phyloP scores from a whole-genome alignment of 1,284 basidiomycete species.

The Apiotrichum domesticum region DNA sequence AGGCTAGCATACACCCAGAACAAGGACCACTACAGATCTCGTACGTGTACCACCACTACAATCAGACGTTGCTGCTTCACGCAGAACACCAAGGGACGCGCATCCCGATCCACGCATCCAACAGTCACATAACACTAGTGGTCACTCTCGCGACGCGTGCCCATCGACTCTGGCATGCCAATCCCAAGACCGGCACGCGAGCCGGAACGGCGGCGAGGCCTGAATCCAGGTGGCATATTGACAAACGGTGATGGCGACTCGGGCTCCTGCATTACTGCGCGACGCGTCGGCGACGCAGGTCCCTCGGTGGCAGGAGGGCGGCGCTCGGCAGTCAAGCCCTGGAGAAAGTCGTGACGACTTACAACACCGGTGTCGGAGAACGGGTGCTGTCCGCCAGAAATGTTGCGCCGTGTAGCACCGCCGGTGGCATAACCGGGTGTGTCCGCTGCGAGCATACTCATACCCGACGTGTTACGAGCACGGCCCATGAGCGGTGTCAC shows the following conservation, averaged over 20 bases:
- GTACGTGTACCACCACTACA: no score
- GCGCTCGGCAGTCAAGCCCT: slow-evolving; percentile 12
- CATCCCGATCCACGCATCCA: no score
- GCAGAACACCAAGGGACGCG: no score
- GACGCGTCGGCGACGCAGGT: slow-evolving; percentile 19
- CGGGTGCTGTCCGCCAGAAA: slow-evolving; percentile 14
- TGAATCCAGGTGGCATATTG: no score
- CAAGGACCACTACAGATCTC: neutral
- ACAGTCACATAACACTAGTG: neutral
- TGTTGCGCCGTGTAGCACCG: slow-evolving; percentile 16
- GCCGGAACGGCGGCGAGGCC: slow-evolving; percentile 14
- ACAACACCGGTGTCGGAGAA: slow-evolving; percentile 20
- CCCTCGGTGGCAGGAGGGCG: slow-evolving; percentile 4
- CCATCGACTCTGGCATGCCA: slow-evolving; percentile 5
- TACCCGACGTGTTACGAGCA: slow-evolving; percentile 26
- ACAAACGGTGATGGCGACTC: slow-evolving; percentile 29
- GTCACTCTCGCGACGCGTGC: no score
- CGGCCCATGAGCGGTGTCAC: slow-evolving; percentile 38
- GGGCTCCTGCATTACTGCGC: slow-evolving; percentile 22
- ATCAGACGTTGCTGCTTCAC: no score
- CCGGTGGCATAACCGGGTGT: slow-evolving; percentile 5
- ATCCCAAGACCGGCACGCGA: slow-evolving; percentile 23
- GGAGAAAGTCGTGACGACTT: slow-evolving; percentile 35
- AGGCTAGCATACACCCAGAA: neutral
- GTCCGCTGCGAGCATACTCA: slow-evolving; percentile 18